Base-by-base conservation (phyloP, 306 rosid species). In the Gastrolobium bilobum region DNA sequence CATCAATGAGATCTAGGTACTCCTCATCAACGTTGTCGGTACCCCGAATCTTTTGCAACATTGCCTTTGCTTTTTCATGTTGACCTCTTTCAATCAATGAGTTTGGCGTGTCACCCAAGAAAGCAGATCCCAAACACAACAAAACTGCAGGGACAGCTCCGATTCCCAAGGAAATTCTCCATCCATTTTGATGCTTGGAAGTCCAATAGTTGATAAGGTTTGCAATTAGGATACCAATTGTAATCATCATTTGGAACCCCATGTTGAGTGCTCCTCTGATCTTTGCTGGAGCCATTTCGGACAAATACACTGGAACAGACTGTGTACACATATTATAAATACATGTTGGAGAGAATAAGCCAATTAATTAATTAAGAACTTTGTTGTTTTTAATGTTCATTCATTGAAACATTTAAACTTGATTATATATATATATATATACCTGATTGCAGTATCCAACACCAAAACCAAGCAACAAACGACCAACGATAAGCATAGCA, bases 261-360 rank as follows among this genome's bases (percentile, higher is more conserved):
- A 71, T 71, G 65, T 71, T 69, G 1, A 69, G 44, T 34, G 60
- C 61, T 34, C 75, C 75, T 69, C 75, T 69, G 35, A 69, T 33
- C 0, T 31, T 51, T 69, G 75, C 46, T 7, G 75, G 67, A 60
- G 67, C 67, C 44, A 60, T 60, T 60, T 60, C 67, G 2, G 44
- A 60, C 42, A 60, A 60, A n/a, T 60, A 60, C 9, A 60, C 67
- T 13, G 67, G 67, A 33, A 60, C 67, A 35, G 67, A 60, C 67
- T 60, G 20, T 20, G 26, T 20, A 20, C 26, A 20, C n/a, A n/a
- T n/a, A n/a, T n/a, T n/a, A n/a, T 20, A 20, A 0, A 20, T 20
- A 20, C 1, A 20, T 20, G 26, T 20, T 20, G 26, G 26, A 20
- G 26, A 20, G 26, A 20, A 20, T 20, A 15, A 52, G 14, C 14